Evolutionary conservation across 257 asterid species (phyloP), one percentile per base, ranked within the genome.

Genomic region (Rhazya stricta): DNA sequence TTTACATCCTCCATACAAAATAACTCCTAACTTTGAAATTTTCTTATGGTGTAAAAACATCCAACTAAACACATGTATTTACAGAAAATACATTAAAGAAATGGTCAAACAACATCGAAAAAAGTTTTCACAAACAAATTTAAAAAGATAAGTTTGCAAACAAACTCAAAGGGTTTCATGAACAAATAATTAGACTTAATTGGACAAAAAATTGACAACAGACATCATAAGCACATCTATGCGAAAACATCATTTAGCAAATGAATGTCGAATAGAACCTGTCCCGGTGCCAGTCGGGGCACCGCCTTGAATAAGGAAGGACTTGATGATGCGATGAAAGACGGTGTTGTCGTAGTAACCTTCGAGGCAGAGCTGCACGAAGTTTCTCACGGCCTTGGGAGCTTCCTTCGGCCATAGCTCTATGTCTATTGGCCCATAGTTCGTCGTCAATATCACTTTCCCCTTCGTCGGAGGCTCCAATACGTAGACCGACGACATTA

Each of bases 401-500:
- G 97, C 97, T 79, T 94, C 97, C 78, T 92, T 94, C 7, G 98
- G 98, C 98, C 97, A 94, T 4, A 94, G 92, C 84, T 94, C 98
- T 73, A 94, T 89, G 87, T 94, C 98, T 62, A 94, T 46, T 9
- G 98, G 92, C 30, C 98, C 98, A 71, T 85, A 87, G 71, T 94
- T 88, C 75, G 98, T 94, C 77, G 89, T 88, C 56, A 94, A 7
- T 36, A 92, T 78, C 74, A 94, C 95, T 80, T 94, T 94, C 75
- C 98, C 98, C 83, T 85, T 90, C 83, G 98, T 94, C 87, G 98
- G 97, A 81, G 98, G 98, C 82, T 94, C 98, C 82, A 91, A 82
- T 18, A 94, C 96, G 77, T 94, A 91, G 60, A 90, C 84, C 81
- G 98, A 86, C 89, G 98, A 94, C 98, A 94, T 92, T 39, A 25